Conservation (phyloP, 2,329 filamentous ascomycete genomes). For the Fusarium continuum region DNA sequence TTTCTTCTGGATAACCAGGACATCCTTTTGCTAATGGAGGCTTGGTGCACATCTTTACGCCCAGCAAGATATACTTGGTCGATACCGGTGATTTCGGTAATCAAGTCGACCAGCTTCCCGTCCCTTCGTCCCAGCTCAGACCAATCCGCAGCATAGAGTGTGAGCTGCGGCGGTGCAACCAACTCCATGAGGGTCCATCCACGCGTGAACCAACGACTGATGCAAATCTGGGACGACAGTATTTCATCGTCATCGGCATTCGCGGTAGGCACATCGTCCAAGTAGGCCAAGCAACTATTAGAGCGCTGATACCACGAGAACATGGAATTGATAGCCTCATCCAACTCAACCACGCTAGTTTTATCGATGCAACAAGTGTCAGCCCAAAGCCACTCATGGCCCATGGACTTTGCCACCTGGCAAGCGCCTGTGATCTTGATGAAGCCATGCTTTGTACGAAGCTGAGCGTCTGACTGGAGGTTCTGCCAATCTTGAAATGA, state of each 20-base stretch:
- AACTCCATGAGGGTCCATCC: conserved; percentile 32
- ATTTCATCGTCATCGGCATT: not conserved
- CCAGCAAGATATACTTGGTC: not conserved
- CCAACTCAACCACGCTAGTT: not conserved
- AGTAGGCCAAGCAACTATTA: not conserved
- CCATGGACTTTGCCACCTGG: no score
- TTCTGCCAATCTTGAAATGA: no score
- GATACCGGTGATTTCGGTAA: rapidly evolving
- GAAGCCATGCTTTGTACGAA: no score
- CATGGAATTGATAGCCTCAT: not conserved
- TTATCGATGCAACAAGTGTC: not conserved
- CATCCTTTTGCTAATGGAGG: not conserved
- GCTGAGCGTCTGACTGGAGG: no score
- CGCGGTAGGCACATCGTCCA: conserved; percentile 46
- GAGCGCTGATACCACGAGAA: not conserved
- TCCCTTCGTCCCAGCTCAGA: not conserved
- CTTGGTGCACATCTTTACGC: not conserved
- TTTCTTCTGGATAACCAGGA: not conserved
- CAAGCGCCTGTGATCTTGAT: not conserved
- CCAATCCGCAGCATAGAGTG: conserved; percentile 13
- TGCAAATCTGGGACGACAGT: not conserved
- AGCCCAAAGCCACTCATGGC: not conserved
- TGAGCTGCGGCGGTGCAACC: not conserved
- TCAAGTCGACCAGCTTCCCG: not conserved
- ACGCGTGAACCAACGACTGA: conserved; percentile 6